A percentile compares a stretch with the other conserved stretches of the same genome.
These are phyloP conservation scores for Sarocladiaceae sp. DNA, from an alignment of 2,329 filamentous ascomycete genomes.

Conservation along the genomic window DNA sequence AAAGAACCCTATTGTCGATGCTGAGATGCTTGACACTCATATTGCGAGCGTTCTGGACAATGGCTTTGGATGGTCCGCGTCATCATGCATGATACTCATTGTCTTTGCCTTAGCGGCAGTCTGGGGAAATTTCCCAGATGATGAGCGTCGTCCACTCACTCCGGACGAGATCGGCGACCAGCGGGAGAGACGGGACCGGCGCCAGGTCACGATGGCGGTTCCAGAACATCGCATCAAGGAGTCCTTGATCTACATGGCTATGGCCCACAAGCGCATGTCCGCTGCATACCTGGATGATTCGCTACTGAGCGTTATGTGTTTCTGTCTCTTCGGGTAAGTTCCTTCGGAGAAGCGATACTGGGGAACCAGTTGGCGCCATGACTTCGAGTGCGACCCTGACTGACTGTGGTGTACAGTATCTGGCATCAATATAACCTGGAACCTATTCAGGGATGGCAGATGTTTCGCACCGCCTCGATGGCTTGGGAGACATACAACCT, in stretches of 20 bases:
- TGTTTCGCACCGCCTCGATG: conserved; percentile 13
- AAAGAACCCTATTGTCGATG: conserved; percentile 12
- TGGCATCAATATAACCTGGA: conserved; percentile 14
- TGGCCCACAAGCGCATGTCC: conserved; percentile 13
- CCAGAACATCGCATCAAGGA: conserved; percentile 13
- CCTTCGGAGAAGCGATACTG: background rate
- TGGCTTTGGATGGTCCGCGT: conserved; percentile 12
- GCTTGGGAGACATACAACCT: conserved; percentile 14
- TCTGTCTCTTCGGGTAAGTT: conserved; percentile 13
- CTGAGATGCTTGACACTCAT: conserved; percentile 10
- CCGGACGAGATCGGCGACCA: conserved; percentile 6
- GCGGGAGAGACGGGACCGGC: conserved; percentile 5
- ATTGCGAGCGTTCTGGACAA: conserved; percentile 15
- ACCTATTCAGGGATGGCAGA: conserved; percentile 14
- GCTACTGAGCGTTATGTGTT: conserved; percentile 11
- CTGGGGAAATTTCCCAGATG: conserved; percentile 12
- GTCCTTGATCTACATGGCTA: conserved; percentile 13
- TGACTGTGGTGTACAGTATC: background rate
- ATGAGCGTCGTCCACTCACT: conserved; percentile 10
- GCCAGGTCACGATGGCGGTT: conserved; percentile 11
- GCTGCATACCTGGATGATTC: conserved; percentile 12
- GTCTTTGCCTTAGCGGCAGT: conserved; percentile 13
- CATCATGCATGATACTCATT: conserved; percentile 12
- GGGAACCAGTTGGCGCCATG: no score
- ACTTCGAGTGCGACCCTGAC: no score